Evolutionary conservation across 257 asterid genomes (phyloP).

Genomic region (Henckelia pumila): DNA sequence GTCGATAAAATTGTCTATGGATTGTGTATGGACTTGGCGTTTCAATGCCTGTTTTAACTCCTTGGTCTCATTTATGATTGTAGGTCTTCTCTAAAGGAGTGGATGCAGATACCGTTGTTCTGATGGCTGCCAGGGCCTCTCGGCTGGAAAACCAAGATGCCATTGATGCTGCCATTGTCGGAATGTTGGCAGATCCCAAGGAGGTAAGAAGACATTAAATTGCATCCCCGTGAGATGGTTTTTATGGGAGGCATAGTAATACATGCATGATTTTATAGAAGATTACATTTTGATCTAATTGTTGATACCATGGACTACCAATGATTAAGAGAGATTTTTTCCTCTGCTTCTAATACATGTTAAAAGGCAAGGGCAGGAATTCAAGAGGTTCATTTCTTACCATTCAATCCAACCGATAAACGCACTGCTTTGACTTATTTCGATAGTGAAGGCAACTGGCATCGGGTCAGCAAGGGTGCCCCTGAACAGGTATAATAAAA

Average conservation of each 20-base stretch:
- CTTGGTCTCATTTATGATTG: not conserved
- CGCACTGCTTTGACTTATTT: conserved; percentile 41
- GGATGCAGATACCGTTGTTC: conserved; percentile 33
- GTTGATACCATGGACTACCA: not conserved
- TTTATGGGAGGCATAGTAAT: no score
- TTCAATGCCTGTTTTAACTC: not conserved
- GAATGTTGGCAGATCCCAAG: conserved; percentile 41
- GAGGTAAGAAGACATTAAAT: conserved; percentile 30
- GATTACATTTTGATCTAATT: not conserved
- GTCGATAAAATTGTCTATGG: conserved; percentile 15
- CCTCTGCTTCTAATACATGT: not conserved
- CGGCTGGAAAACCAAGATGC: conserved; percentile 49
- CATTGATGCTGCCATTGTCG: conserved; percentile 40
- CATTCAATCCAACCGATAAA: conserved; percentile 40
- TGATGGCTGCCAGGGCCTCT: conserved; percentile 45
- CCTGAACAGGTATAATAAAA: conserved; percentile 37
- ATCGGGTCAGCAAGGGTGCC: conserved; percentile 44
- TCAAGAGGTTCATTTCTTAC: conserved; percentile 40
- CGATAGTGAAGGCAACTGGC: conserved; percentile 36
- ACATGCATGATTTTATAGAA: not conserved
- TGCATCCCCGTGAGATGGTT: not conserved
- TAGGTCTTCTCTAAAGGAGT: conserved; percentile 34
- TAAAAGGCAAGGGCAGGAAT: conserved; percentile 38
- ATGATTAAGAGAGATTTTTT: not conserved
- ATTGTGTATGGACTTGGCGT: not conserved